Percentiles rank a stretch among this genome's conserved stretches.
Evolutionary conservation across 1,284 basidiomycete genomes (phyloP).

Genomic region (Sporisorium iseilematis-ciliati): DNA sequence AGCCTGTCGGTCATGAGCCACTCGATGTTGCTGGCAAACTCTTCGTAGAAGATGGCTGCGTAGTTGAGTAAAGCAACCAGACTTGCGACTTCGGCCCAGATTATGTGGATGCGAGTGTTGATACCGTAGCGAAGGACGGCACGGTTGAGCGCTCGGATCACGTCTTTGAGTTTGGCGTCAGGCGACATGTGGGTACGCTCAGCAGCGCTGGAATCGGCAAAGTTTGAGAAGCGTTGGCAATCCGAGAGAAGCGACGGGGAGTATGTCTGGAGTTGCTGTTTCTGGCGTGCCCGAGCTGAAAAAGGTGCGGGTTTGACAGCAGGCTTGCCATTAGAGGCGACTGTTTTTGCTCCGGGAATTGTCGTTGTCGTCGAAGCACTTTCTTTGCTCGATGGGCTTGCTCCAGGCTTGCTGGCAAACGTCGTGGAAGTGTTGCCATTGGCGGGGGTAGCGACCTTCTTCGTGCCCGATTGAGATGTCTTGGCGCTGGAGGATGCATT

Average conservation of each 20-base stretch:
- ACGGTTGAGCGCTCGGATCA: conserved; percentile 24
- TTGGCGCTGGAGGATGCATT: background rate
- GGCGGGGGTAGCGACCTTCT: background rate
- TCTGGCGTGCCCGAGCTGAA: conserved; percentile 10
- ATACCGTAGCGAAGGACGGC: conserved; percentile 11
- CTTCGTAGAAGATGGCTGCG: conserved; percentile 18
- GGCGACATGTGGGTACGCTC: conserved; percentile 10
- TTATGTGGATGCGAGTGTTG: background rate
- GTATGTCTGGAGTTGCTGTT: conserved; percentile 11
- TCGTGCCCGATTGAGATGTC: too few relatives aligned
- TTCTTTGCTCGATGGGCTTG: background rate
- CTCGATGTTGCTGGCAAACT: conserved; percentile 14
- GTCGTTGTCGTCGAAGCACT: background rate
- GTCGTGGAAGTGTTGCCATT: background rate
- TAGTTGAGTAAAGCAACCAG: conserved; percentile 38
- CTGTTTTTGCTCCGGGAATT: too few relatives aligned
- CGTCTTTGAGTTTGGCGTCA: conserved; percentile 8
- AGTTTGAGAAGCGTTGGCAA: conserved; percentile 13
- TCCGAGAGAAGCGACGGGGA: conserved; percentile 14
- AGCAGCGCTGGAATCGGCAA: conserved; percentile 13
- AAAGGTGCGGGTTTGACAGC: background rate
- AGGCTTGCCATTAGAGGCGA: background rate
- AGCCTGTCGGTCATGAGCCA: conserved; percentile 4
- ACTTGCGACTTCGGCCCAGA: conserved; percentile 21
- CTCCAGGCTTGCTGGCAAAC: background rate